phyloP scores from a whole-genome alignment of 2,329 filamentous ascomycete genomes.

The Allantophomopsis lycopodina region DNA sequence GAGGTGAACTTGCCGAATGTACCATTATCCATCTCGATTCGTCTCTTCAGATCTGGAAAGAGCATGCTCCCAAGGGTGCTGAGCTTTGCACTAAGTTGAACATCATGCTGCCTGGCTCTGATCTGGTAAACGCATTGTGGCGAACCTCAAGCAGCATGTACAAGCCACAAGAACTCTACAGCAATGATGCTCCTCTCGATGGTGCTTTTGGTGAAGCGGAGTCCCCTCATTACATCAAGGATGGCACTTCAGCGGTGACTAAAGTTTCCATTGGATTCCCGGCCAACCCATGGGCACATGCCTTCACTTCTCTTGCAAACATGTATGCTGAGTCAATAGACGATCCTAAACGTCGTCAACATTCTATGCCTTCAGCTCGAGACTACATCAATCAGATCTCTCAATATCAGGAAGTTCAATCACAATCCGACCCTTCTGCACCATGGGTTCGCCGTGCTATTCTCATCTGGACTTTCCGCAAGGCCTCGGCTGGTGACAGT shows the following conservation, averaged over 20 bases:
- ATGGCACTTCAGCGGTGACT: constrained; percentile 5
- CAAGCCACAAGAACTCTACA: constrained; percentile 39
- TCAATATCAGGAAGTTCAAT: constrained; percentile 57
- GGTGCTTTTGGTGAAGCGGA: constrained; percentile 20
- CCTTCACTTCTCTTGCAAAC: constrained; percentile 23
- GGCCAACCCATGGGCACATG: constrained; percentile 15
- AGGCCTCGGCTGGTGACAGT: constrained; percentile 31
- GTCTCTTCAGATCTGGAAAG: constrained; percentile 41
- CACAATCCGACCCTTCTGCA: constrained; percentile 28
- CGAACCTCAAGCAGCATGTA: constrained; percentile 44
- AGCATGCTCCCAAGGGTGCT: constrained; percentile 42
- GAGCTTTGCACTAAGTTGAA: constrained; percentile 46
- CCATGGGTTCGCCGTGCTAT: constrained; percentile 43
- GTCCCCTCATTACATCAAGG: constrained; percentile 7
- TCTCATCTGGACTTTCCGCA: constrained; percentile 50
- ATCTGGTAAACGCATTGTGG: constrained; percentile 42
- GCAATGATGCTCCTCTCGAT: constrained; percentile 12
- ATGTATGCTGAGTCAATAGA: constrained; percentile 23
- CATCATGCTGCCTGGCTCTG: constrained; percentile 38
- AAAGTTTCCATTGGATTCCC: constrained; percentile 14
- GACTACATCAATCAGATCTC: constrained; percentile 46
- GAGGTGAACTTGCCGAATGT: constrained; percentile 35
- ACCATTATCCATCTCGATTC: constrained; percentile 49
- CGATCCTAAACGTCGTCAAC: constrained; percentile 20
- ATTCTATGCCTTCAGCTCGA: constrained; percentile 23